Evolutionary conservation across 2,329 filamentous ascomycete genomes (phyloP).

Genomic region (Neofusicoccum ribis): DNA sequence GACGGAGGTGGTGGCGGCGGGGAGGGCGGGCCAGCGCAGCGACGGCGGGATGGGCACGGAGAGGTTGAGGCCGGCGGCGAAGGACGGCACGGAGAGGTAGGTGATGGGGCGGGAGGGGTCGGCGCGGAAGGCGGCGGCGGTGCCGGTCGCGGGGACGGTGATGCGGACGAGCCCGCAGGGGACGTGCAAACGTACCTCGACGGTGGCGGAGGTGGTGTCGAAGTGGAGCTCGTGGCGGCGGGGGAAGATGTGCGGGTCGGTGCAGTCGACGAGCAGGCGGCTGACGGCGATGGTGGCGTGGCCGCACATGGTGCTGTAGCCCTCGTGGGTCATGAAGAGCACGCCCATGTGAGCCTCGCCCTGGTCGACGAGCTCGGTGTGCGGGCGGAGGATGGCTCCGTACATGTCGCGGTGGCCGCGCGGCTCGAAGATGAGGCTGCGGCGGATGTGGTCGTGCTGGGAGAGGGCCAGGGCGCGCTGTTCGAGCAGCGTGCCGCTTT

Average conservation of each 20-base stretch:
- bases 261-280: slow-evolving; percentile 31
- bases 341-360: slow-evolving; percentile 51
- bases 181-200: slow-evolving; percentile 43
- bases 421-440: slow-evolving; percentile 48
- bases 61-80: slow-evolving; percentile 37
- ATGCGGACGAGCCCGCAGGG: slow-evolving; percentile 48
- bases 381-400: slow-evolving; percentile 46
- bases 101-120: slow-evolving; percentile 42
- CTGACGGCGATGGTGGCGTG: slow-evolving; percentile 55
- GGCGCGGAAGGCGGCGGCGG: slow-evolving; percentile 25
- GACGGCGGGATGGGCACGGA: slow-evolving; percentile 31
- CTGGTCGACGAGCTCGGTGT: slow-evolving; percentile 43
- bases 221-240: slow-evolving; percentile 31
- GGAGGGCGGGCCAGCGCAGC: slow-evolving; percentile 43
- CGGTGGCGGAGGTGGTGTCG: slow-evolving; percentile 27
- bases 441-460: slow-evolving; percentile 44
- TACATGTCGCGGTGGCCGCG: slow-evolving; percentile 56
- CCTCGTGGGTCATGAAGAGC: slow-evolving; percentile 50
- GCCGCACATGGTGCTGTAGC: slow-evolving; percentile 54
- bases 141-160: slow-evolving; percentile 36
- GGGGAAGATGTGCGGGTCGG: slow-evolving; percentile 44
- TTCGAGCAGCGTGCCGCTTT: slow-evolving; percentile 41
- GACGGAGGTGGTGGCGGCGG: slow-evolving; percentile 1
- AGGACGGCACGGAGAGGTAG: slow-evolving; percentile 47
- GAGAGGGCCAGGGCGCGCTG: slow-evolving; percentile 41